Evolutionary conservation across 768 basidiomycete species (phyloP), one percentile per base, ranked within the genome.

Genomic region (Roridomyces roridus): DNA sequence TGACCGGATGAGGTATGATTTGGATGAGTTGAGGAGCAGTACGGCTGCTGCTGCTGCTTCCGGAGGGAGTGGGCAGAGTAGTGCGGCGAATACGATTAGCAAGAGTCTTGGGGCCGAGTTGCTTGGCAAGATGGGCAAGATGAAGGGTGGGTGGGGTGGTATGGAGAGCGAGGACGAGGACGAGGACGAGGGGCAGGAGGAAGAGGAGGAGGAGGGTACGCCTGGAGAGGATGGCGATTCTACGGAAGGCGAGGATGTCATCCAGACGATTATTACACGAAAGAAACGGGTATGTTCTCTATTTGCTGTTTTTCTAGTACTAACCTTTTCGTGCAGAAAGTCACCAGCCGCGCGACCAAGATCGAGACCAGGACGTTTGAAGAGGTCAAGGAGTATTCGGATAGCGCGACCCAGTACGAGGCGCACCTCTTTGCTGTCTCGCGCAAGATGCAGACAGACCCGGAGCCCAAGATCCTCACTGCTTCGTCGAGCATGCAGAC

Each of bases 1-100:
- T 63, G 95, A 97, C 69, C 83, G 94, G 43, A 88, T 97, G 84
- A 82, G 92, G 28, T 96, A 89, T 62, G 96, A 98, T 65, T 85
- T 98, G 81, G 95, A 98, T 64, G 94, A 96, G 72, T 84, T 96
- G 80, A 81, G 94, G 36, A 84, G 75, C 48, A 74, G 71, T 43
- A 75, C 77, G 6, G 69, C 72, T 36, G 73, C 72, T n/a, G 64
- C 57, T 20, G 70, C 67, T 36, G 67, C 69, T 12, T 75, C 74
- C 12, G 70, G 75, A 0, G 72, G 74, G 14, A 82, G 80, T 45
- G 80, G 79, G 28, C 66, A 60, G 43, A 76, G 74, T 37, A 92
- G 86, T 65, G 75, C 70, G 17, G 73, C 73, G 28, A 83, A 80
- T 37, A 87, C 82, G 17, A 63, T 92, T 51, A 89, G 88, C 64